A percentile compares a stretch with the other conserved stretches of the same genome.
phyloP scores from a whole-genome alignment of 352 stramenopile species.

The Pythium sukuiense region DNA sequence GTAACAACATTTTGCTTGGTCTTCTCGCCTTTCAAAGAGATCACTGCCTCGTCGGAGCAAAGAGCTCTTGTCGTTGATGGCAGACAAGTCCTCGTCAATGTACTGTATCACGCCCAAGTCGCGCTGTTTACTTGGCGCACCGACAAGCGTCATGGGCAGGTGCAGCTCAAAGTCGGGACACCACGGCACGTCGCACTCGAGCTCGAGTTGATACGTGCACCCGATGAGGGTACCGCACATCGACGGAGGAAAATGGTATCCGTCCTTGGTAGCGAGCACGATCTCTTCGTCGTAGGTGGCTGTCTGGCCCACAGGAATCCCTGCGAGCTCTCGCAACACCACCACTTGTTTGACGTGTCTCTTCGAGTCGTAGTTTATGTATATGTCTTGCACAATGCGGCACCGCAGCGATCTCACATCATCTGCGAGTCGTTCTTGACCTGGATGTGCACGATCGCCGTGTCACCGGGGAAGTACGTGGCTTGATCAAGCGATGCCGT shows the following conservation, averaged over 20 bases:
- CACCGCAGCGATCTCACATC: neutral
- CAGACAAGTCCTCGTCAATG: conserved; percentile 32
- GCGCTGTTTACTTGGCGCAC: too few species aligned
- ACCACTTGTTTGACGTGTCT: neutral
- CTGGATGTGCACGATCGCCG: neutral
- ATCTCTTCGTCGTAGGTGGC: neutral
- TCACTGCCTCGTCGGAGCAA: too few species aligned
- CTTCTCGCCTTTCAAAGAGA: too few species aligned
- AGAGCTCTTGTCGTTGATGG: conserved; percentile 34
- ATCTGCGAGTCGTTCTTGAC: neutral
- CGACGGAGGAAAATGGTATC: neutral
- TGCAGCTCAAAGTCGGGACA: neutral
- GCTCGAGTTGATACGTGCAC: neutral
- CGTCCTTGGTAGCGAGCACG: neutral
- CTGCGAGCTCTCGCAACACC: neutral
- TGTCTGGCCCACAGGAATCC: neutral
- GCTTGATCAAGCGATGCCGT: neutral
- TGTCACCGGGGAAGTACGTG: neutral
- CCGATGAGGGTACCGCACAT: neutral
- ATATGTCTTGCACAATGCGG: neutral
- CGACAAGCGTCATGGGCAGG: neutral
- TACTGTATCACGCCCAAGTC: too few species aligned
- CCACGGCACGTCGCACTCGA: neutral
- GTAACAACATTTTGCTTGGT: too few species aligned
- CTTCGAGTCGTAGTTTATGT: neutral